Evolutionary conservation across 495 filamentous ascomycete genomes (phyloP), one percentile per base, ranked within the genome.

Genomic region (Aspergillus leporis): DNA sequence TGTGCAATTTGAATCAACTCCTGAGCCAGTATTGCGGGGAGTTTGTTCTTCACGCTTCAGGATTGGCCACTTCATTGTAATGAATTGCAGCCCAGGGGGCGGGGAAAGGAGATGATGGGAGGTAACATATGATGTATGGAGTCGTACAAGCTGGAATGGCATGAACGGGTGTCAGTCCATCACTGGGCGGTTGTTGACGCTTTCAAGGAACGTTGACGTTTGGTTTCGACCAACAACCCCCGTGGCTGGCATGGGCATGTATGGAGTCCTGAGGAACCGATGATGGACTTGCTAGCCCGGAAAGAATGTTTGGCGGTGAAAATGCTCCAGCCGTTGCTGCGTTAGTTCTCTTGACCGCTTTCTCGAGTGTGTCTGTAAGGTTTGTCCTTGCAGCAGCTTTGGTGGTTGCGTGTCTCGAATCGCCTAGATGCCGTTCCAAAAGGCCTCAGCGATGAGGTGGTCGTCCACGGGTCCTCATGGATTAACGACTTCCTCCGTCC

Each of bases 361-460:
- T 64, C 64, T 69, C 66, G 53, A 60, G 66, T 61, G 69, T 64
- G 63, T 40, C 61, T 57, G 66, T 58, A 74, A 64, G 66, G 61
- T 70, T 71, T 69, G 60, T 67, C 70, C 66, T 69, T 75, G 68
- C 69, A 70, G 64, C 41, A n/a, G n/a, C n/a, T n/a, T n/a, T 10
- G 12, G 22, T 13, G 21, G 51, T 56, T 56, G 56, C 56, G 51
- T 59, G 56, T 59, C 61, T 60, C 53, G 23, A 47, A n/a, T 47
- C 25, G 43, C 18, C 43, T 47, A 6, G 5, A 23, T 47, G 43
- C 43, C 7, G 16, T 23, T 47, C 21, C 7, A 8, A 47, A 47
- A 47, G 43, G 8, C 21, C 43, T 47, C 43, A 47, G 13, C 21
- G 13, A 22, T 47, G 18, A 47, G 16, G 18, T 47, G 43, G 43